Conservation (phyloP, 352 stramenopile species). For the Pythium myriotylum region DNA sequence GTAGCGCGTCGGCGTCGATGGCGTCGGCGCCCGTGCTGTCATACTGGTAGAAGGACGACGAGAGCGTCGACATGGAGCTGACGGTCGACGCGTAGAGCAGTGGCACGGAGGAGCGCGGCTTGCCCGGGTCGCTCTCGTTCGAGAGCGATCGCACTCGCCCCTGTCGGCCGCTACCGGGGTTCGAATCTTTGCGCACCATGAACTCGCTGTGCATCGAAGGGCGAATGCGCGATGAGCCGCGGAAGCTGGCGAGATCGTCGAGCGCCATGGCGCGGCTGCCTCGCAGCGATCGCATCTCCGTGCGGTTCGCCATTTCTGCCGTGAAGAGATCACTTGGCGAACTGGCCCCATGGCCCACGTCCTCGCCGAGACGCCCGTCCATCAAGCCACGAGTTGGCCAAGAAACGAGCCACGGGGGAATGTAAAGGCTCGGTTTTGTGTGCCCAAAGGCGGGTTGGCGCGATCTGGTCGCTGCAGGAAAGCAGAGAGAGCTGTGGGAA, state of each 20-base stretch:
- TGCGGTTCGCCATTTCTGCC: background rate
- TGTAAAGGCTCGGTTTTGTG: no score
- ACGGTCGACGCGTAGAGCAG: constrained; percentile 28
- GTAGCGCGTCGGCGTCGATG: background rate
- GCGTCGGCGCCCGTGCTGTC: constrained; percentile 10
- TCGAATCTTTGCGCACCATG: constrained; percentile 13
- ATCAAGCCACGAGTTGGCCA: no score
- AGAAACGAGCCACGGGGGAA: no score
- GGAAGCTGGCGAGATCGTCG: constrained; percentile 1
- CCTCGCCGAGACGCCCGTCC: no score
- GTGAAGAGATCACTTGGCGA: no score
- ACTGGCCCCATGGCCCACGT: no score
- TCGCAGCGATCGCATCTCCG: background rate
- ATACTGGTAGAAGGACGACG: constrained; percentile 28
- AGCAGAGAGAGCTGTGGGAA: no score
- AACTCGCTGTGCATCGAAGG: constrained; percentile 27
- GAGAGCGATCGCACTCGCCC: constrained; percentile 17
- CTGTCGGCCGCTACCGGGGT: background rate
- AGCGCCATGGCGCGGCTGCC: background rate
- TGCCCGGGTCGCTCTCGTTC: constrained; percentile 21
- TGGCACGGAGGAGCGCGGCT: constrained; percentile 19
- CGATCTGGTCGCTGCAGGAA: no score
- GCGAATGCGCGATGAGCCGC: constrained; percentile 13
- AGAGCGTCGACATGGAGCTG: constrained; percentile 30
- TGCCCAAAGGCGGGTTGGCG: no score